Percentiles rank a stretch among this genome's conserved stretches.
These are phyloP conservation scores for Saccharomyces hybrid DNA, from an alignment of 1,139 yeast species.

Conservation along the genomic window DNA sequence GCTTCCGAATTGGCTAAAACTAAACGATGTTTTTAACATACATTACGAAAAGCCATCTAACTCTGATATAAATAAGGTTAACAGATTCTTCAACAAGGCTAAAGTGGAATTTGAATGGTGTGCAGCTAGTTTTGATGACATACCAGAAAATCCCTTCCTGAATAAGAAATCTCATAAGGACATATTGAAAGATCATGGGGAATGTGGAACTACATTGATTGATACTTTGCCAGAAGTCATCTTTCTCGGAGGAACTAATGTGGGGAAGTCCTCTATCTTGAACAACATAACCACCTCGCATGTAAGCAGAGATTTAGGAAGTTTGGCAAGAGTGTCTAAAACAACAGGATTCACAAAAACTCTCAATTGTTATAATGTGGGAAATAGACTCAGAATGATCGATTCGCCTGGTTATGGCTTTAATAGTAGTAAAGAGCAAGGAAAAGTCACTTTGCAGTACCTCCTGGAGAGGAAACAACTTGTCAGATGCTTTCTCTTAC, in stretches of 20 bases:
- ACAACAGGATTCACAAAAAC: conserved; percentile 74
- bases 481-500: conserved; percentile 49
- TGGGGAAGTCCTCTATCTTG: conserved; percentile 73
- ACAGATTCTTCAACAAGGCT: conserved; percentile 40
- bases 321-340: conserved; percentile 48
- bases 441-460: conserved; percentile 57
- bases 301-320: conserved; percentile 29
- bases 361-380: conserved; percentile 62
- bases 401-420: conserved; percentile 88
- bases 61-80: conserved; percentile 29
- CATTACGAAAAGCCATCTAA: conserved; percentile 34
- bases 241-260: conserved; percentile 72
- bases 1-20: conserved; percentile 10
- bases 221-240: conserved; percentile 53
- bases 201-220: neutral
- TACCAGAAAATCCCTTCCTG: conserved; percentile 35
- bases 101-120: conserved; percentile 53
- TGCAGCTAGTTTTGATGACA: conserved; percentile 40
- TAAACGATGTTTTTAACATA: conserved; percentile 13
- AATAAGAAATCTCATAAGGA: neutral
- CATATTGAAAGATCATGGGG: neutral
- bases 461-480: conserved; percentile 46
- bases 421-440: conserved; percentile 55
- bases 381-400: conserved; percentile 52
- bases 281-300: conserved; percentile 43